These are phyloP conservation scores for Fraxinus americana DNA, from an alignment of 257 asterid genomes.

Conservation along the genomic window DNA sequence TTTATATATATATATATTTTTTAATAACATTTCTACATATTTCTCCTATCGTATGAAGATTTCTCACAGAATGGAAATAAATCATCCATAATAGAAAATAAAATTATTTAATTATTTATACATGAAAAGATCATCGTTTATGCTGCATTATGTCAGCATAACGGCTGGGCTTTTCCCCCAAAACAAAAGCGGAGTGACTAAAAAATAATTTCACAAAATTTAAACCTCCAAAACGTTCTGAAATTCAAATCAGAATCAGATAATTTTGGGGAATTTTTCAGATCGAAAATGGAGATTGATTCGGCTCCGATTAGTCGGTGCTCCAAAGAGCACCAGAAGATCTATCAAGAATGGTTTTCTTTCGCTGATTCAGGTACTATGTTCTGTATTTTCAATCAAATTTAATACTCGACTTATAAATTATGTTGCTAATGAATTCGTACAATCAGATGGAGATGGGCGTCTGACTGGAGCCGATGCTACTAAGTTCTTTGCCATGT, in stretches of 20 bases:
- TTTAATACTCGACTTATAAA: background rate
- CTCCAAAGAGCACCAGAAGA: conserved; percentile 78
- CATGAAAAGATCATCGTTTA: conserved; percentile 13
- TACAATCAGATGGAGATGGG: conserved; percentile 80
- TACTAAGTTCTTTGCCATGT: conserved; percentile 78
- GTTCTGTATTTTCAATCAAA: conserved; percentile 6
- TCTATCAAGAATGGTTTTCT: conserved; percentile 79
- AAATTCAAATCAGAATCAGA: background rate
- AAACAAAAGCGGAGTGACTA: conserved; percentile 4
- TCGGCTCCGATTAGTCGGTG: conserved; percentile 76
- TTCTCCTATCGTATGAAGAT: too few species aligned
- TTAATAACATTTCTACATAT: too few species aligned
- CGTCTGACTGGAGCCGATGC: conserved; percentile 88
- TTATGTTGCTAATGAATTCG: background rate
- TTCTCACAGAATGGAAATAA: too few species aligned
- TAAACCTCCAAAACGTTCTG: background rate
- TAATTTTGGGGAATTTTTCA: background rate
- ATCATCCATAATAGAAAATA: too few species aligned
- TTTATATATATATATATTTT: too few species aligned
- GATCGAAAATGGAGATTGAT: conserved; percentile 71
- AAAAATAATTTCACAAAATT: background rate
- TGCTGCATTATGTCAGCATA: conserved; percentile 6
- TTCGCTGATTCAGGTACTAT: conserved; percentile 76
- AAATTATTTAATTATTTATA: too few species aligned
- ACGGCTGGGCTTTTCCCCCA: background rate